A percentile compares a stretch with the other conserved stretches of the same genome.
Conservation (phyloP, 2,329 filamentous ascomycete species). For the Xylariales sp. region DNA sequence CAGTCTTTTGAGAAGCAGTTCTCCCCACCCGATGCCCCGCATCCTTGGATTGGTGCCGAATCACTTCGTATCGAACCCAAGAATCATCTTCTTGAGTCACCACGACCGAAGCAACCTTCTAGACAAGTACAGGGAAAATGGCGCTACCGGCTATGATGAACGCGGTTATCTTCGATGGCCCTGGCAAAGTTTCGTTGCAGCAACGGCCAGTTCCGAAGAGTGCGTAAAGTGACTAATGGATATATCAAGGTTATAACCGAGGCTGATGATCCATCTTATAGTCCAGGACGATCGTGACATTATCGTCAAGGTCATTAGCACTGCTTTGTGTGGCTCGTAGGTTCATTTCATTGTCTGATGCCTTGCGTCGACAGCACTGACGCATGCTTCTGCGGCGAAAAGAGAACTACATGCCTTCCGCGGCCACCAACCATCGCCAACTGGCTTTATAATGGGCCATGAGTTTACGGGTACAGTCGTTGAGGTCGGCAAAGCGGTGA, state of each 20-base stretch:
- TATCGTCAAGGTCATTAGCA: conserved; percentile 77
- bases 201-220: conserved; percentile 71
- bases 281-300: conserved; percentile 69
- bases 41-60: too few species aligned
- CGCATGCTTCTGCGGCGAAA: background rate
- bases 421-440: conserved; percentile 67
- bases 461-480: conserved; percentile 79
- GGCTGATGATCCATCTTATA: conserved; percentile 21
- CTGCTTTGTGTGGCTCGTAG: conserved; percentile 84
- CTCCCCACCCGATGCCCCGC: too few species aligned
- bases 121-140: too few species aligned
- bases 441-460: conserved; percentile 69
- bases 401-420: conserved; percentile 85
- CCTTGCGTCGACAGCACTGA: conserved; percentile 9
- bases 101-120: too few species aligned
- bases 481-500: conserved; percentile 63
- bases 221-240: conserved; percentile 19
- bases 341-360: conserved; percentile 24
- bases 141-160: conserved; percentile 60
- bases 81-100: too few species aligned
- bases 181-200: conserved; percentile 69
- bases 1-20: too few species aligned
- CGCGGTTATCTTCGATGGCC: conserved; percentile 82
- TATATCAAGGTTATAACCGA: background rate
- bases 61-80: too few species aligned